phyloP scores from a whole-genome alignment of 257 asterid genomes.

The Forsythia suspensa region DNA sequence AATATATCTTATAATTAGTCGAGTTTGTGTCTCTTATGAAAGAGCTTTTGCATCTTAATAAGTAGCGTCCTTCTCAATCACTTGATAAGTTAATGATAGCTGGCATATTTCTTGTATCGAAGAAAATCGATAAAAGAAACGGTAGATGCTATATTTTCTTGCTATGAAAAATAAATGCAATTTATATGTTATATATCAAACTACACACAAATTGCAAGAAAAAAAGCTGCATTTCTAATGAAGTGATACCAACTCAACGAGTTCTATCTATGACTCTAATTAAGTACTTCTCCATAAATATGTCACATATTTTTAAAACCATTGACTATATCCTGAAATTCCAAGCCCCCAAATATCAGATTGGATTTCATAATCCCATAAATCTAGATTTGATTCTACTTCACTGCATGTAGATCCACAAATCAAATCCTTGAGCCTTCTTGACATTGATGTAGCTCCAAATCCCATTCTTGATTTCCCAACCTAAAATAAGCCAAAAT shows the following conservation, averaged over 20 bases:
- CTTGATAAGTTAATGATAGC: neutral
- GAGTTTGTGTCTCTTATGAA: neutral
- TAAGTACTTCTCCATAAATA: neutral
- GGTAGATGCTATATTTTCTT: too few species aligned
- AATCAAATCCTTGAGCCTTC: conserved; percentile 30
- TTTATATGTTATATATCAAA: too few species aligned
- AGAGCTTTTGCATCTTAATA: too few species aligned
- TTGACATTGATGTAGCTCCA: conserved; percentile 24
- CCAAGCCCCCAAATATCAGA: conserved; percentile 30
- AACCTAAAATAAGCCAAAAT: conserved; percentile 19
- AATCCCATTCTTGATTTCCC: conserved; percentile 25
- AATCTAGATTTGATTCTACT: conserved; percentile 30
- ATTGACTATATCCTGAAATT: neutral
- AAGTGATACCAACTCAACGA: neutral
- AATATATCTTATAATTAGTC: neutral
- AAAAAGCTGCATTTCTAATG: too few species aligned
- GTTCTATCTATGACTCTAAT: neutral
- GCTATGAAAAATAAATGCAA: too few species aligned
- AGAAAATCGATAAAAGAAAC: neutral
- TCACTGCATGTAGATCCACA: conserved; percentile 18
- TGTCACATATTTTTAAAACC: neutral
- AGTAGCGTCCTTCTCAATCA: neutral
- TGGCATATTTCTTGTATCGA: neutral
- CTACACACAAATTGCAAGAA: neutral
- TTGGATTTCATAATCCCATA: conserved; percentile 42